These are phyloP conservation scores for Pestalotiopsis sp. DNA, from an alignment of 2,329 filamentous ascomycete species.

Conservation along the genomic window DNA sequence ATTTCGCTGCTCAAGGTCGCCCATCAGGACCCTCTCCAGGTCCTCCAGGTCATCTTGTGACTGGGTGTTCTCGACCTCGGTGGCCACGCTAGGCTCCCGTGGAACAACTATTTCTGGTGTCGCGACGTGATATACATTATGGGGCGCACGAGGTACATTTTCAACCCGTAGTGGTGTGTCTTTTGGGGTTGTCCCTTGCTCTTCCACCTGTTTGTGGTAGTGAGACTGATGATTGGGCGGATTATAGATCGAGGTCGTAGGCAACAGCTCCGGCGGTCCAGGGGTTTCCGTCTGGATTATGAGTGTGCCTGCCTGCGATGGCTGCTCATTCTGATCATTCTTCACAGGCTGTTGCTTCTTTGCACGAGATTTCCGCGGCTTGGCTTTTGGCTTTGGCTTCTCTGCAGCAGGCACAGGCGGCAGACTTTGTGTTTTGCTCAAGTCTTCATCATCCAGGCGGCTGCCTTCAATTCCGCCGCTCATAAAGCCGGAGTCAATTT, in stretches of 20 bases:
- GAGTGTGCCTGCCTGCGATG: conserved; percentile 25
- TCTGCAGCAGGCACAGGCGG: conserved; percentile 26
- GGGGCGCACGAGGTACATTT: background rate
- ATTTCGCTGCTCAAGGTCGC: conserved; percentile 23
- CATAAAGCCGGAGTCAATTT: conserved; percentile 83
- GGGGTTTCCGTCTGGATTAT: conserved; percentile 45
- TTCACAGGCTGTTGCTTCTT: conserved; percentile 29
- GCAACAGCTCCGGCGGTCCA: conserved; percentile 45
- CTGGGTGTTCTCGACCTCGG: conserved; percentile 15
- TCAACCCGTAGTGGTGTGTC: background rate
- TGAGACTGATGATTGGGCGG: conserved; percentile 27
- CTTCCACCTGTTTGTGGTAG: background rate
- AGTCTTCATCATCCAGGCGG: conserved; percentile 62
- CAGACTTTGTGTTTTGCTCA: conserved; percentile 41
- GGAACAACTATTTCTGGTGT: background rate
- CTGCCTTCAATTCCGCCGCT: conserved; percentile 73
- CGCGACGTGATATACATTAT: background rate
- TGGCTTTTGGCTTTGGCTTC: conserved; percentile 39
- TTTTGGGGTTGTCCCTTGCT: background rate
- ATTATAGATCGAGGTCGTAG: conserved; percentile 45
- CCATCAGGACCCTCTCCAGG: conserved; percentile 23
- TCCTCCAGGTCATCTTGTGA: conserved; percentile 21
- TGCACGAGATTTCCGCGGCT: conserved; percentile 26
- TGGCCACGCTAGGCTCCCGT: background rate
- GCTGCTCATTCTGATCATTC: conserved; percentile 14